Base-by-base conservation (phyloP, 164 flowering plant species). In the Dillenia suffruticosa region DNA sequence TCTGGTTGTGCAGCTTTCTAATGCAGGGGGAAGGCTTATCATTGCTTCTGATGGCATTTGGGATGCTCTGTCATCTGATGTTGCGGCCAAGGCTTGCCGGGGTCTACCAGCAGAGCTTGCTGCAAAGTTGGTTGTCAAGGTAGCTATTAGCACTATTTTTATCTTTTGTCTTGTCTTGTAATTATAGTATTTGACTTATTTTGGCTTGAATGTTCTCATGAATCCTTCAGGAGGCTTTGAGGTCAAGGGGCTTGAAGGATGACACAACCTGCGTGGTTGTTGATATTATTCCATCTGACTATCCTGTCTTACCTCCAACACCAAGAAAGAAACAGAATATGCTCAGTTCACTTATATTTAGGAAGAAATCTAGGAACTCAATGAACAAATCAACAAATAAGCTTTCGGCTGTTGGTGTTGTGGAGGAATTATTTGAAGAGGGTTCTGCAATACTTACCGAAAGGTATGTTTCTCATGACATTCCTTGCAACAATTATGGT, bases 381-480 rank as follows among this genome's bases (percentile, higher is more conserved):
- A 43, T 56, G 51, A 78, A 60, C 71, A 85, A 84, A 75, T 61
- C 76, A 51, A 66, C 76, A 44, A 88, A 69, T 72, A 91, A 84
- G 81, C 87, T 83, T 49, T 86, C 98, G 57, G 77, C 98, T 59
- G 88, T 89, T 63, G 96, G 95, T 49, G 91, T 70, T 60, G 97
- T 92, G 67, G 92, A 87, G 82, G 98, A 92, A 70, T 68, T 92
- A 65, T 92, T 92, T 79, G 98, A 92, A 76, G 98, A 92, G 76
- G 98, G 98, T 66, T 92, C 98, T 70, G 98, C 98, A 19, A 72
- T 92, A 81, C 98, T 92, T 72, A 81, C 81, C 13, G 96, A 92
- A 79, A 88, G 98, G 98, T 88, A 68, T 47, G 69, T 64, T 11
- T 32, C 46, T 72, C 40, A 10, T 62, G 13, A 55, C 43, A 45